Evolutionary conservation across 2,329 filamentous ascomycete species (phyloP).

Genomic region (Xylaria sp.): DNA sequence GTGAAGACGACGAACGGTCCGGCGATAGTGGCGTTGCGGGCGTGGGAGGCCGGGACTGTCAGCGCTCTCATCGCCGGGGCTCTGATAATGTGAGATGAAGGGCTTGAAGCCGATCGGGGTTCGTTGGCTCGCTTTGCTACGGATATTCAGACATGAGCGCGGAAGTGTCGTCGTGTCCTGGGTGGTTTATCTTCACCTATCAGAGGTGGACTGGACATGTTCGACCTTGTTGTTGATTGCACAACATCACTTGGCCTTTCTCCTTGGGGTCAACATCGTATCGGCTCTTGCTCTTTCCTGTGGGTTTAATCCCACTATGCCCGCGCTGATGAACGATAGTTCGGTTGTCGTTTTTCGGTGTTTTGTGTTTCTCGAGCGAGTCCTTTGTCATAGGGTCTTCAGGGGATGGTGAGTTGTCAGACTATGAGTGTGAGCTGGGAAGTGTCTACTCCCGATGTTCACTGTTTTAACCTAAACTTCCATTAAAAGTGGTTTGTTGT

Average conservation of each 20-base stretch:
- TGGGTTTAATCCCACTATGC: background rate
- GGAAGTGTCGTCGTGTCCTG: background rate
- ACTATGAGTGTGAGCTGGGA: too few relatives aligned
- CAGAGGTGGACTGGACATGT: too few relatives aligned
- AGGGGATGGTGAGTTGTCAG: too few relatives aligned
- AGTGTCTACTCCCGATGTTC: too few relatives aligned
- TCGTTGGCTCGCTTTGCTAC: background rate
- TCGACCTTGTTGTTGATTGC: background rate
- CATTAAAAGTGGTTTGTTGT: too few relatives aligned
- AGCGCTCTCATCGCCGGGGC: background rate
- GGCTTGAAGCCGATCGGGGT: background rate
- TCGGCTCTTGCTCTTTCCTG: background rate
- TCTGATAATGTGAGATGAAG: background rate
- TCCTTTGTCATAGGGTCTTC: too few relatives aligned
- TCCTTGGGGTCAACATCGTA: background rate
- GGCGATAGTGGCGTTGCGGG: constrained; percentile 16
- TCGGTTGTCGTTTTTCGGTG: too few relatives aligned
- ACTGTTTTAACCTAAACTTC: too few relatives aligned
- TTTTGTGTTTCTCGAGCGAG: too few relatives aligned
- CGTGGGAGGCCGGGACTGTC: background rate
- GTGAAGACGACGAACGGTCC: background rate
- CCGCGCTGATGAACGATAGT: background rate
- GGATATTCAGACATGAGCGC: background rate
- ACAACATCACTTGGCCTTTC: background rate
- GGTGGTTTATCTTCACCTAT: background rate